Percentiles rank a stretch among this genome's conserved stretches.
phyloP scores from a whole-genome alignment of 2,329 filamentous ascomycete genomes.

The Lizonia empirigonia region DNA sequence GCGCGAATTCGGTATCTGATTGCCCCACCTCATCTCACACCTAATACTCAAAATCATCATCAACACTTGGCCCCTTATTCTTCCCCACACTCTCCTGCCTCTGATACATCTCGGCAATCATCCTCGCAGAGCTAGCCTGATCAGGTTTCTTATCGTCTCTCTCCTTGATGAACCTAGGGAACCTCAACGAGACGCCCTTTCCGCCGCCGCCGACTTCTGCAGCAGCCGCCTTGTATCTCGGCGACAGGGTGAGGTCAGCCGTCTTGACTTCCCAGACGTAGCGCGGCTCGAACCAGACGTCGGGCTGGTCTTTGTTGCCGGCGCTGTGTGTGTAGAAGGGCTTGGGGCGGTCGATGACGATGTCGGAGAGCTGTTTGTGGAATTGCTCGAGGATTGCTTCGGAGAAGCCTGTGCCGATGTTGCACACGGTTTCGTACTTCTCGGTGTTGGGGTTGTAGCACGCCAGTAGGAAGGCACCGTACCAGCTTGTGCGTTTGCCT shows the following conservation, averaged over 20 bases:
- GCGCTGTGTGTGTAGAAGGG: conserved; percentile 90
- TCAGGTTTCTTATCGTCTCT: conserved; percentile 96
- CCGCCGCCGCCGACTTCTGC: conserved; percentile 74
- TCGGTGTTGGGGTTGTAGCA: conserved; percentile 85
- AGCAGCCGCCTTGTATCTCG: conserved; percentile 88
- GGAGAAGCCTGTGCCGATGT: conserved; percentile 96
- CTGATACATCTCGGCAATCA: conserved; percentile 96
- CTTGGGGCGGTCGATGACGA: conserved; percentile 87
- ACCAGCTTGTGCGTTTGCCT: conserved; percentile 93
- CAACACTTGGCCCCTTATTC: conserved; percentile 82
- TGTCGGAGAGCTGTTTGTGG: conserved; percentile 73
- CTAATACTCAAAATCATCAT: conserved; percentile 99
- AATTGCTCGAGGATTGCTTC: conserved; percentile 92
- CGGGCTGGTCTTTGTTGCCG: conserved; percentile 89
- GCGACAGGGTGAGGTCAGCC: conserved; percentile 89
- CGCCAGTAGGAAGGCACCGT: conserved; percentile 92
- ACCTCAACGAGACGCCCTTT: conserved; percentile 84
- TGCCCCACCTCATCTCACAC: too few relatives aligned
- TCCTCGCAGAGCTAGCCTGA: conserved; percentile 79
- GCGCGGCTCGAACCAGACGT: conserved; percentile 96
- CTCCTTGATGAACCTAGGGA: conserved; percentile 89
- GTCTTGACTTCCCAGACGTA: conserved; percentile 98
- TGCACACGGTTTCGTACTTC: conserved; percentile 93
- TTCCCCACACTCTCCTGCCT: conserved; percentile 91
- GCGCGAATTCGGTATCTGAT: too few relatives aligned